Conservation (phyloP, 192 early-diverging fungal species). For the Coemansia sp. region DNA sequence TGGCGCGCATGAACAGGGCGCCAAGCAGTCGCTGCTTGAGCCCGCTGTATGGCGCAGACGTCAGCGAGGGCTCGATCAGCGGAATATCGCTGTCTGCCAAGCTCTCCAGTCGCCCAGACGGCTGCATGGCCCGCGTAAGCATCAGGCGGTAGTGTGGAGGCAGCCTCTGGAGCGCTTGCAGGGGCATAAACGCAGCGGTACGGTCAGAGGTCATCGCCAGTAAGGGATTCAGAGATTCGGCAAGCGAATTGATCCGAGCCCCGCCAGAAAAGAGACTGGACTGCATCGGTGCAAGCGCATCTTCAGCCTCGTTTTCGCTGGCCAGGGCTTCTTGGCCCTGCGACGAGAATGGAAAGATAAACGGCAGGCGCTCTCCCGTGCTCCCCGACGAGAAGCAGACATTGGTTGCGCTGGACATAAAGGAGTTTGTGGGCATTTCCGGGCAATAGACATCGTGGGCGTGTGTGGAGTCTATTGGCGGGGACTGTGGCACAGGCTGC, state of each 20-base stretch:
- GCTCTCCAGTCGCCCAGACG: conserved; percentile 24
- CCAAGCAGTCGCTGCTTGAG: conserved; percentile 49
- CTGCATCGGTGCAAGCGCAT: conserved; percentile 6
- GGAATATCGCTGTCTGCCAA: conserved; percentile 33
- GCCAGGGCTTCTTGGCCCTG: conserved; percentile 9
- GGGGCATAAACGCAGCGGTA: conserved; percentile 12
- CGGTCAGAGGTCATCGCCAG: conserved; percentile 15
- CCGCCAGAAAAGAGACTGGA: neutral
- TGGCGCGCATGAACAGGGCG: conserved; percentile 38
- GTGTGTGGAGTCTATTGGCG: neutral
- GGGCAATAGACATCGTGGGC: conserved; percentile 2
- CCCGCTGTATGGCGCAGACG: conserved; percentile 37
- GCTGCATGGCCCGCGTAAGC: conserved; percentile 38
- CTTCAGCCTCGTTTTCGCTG: conserved; percentile 4
- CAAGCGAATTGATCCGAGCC: neutral
- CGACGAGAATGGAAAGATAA: conserved; percentile 21
- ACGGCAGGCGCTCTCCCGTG: conserved; percentile 8
- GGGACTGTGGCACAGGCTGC: neutral
- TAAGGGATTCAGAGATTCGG: conserved; percentile 14
- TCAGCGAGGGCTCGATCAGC: conserved; percentile 39
- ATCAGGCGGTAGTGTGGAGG: conserved; percentile 48
- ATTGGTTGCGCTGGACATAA: conserved; percentile 2
- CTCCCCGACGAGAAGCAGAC: neutral
- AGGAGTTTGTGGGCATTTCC: conserved; percentile 3
- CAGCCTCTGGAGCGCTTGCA: conserved; percentile 32